These are phyloP conservation scores for Fomitopsis palustris DNA, from an alignment of 1,284 basidiomycete genomes.

Conservation along the genomic window DNA sequence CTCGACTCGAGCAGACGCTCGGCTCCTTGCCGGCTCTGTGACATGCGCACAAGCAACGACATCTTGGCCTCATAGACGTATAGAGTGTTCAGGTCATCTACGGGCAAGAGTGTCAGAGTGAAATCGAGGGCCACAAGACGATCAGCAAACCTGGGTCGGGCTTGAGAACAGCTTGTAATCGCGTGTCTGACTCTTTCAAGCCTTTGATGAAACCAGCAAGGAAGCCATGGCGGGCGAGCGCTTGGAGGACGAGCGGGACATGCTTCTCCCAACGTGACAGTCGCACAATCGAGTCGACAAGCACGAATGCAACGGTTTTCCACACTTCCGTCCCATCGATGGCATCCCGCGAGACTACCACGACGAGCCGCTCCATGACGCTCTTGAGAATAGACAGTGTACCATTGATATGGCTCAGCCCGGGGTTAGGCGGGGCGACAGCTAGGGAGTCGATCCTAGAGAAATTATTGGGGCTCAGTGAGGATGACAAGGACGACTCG, in stretches of 20 bases:
- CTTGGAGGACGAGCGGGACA: conserved; percentile 45
- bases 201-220: conserved; percentile 81
- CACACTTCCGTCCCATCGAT: conserved; percentile 94
- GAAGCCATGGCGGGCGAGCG: conserved; percentile 76
- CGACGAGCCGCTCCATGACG: conserved; percentile 71
- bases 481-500: conserved; percentile 34
- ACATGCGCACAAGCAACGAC: conserved; percentile 83
- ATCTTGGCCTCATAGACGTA: conserved; percentile 97
- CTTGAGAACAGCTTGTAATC: conserved; percentile 79
- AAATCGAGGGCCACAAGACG: not conserved
- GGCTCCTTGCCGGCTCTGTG: conserved; percentile 79
- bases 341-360: conserved; percentile 84
- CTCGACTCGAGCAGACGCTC: conserved; percentile 84
- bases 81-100: conserved; percentile 86
- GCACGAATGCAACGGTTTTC: conserved; percentile 91
- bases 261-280: conserved; percentile 64
- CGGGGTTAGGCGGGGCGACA: conserved; percentile 22
- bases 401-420: conserved; percentile 54
- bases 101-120: not conserved
- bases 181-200: conserved; percentile 79
- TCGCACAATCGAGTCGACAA: conserved; percentile 75
- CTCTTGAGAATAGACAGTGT: conserved; percentile 63
- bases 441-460: conserved; percentile 6
- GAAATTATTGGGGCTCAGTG: conserved; percentile 32
- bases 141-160: conserved; percentile 77